Evolutionary conservation across 2,329 filamentous ascomycete genomes (phyloP).

Genomic region (Metarhizium anisopliae): DNA sequence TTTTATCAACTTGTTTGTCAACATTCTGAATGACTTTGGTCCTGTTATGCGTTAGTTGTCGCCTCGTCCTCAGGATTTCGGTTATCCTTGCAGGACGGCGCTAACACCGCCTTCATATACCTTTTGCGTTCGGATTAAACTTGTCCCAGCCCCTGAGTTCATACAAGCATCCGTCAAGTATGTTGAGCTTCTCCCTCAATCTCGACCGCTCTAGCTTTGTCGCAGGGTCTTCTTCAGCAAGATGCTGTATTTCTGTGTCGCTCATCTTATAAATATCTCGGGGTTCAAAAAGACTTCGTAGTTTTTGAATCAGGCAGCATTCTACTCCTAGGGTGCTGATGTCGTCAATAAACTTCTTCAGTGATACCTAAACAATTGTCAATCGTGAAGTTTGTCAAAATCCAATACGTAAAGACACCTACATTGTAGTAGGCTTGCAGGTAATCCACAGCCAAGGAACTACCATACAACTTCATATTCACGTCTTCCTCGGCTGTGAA

Average conservation of each 20-base stretch:
- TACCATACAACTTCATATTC: slow-evolving; percentile 2
- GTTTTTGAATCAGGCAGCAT: slow-evolving; percentile 8
- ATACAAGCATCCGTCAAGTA: not conserved
- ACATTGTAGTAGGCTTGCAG: slow-evolving; percentile 33
- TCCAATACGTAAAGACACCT: not conserved
- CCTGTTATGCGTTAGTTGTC: not conserved
- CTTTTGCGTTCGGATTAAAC: not conserved
- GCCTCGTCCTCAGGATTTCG: not conserved
- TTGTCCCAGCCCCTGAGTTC: not conserved
- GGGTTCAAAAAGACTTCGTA: slow-evolving; percentile 12
- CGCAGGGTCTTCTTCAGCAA: slow-evolving; percentile 13
- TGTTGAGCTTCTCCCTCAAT: not conserved
- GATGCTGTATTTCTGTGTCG: slow-evolving; percentile 7
- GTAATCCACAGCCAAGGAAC: slow-evolving; percentile 20
- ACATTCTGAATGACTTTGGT: not conserved
- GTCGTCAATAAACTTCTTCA: slow-evolving; percentile 13
- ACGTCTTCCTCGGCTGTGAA: not conserved
- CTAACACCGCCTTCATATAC: not conserved
- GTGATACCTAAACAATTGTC: slow-evolving; percentile 9
- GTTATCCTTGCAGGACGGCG: too few species aligned
- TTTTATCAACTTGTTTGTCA: not conserved
- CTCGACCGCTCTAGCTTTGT: not conserved
- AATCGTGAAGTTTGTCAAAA: not conserved
- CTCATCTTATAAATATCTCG: slow-evolving; percentile 11
- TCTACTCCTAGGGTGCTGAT: slow-evolving; percentile 16